Conservation (phyloP, 768 basidiomycete genomes). For the Hypholoma fasciculare region DNA sequence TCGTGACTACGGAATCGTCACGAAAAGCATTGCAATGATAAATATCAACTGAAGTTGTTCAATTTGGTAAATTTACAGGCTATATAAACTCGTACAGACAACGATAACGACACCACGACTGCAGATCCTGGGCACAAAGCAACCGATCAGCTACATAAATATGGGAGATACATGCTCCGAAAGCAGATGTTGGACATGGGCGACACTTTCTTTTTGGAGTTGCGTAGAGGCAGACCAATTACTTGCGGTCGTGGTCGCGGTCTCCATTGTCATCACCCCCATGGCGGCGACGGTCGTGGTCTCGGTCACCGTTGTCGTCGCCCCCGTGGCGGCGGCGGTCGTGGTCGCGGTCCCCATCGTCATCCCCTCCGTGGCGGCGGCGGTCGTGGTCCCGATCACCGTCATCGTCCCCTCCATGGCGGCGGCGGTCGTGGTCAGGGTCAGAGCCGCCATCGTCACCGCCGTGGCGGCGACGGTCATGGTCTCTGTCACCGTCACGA, state of each 20-base stretch:
- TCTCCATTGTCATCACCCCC: neutral
- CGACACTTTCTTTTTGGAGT: neutral
- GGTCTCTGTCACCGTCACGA: slow-evolving; percentile 1
- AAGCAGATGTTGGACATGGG: no score
- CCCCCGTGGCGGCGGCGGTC: slow-evolving; percentile 12
- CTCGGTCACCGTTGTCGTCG: slow-evolving; percentile 2
- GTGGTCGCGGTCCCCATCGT: slow-evolving; percentile 5
- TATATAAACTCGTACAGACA: no score
- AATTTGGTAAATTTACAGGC: no score
- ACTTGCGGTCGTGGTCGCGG: slow-evolving; percentile 3
- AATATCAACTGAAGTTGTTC: no score
- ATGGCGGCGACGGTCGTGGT: neutral
- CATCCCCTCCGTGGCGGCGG: slow-evolving; percentile 12
- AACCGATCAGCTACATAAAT: no score
- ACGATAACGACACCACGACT: no score
- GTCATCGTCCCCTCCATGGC: slow-evolving; percentile 10
- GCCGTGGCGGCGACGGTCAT: neutral
- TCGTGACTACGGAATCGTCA: no score
- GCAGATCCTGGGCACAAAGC: no score
- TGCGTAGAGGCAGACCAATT: neutral
- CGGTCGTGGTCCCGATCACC: slow-evolving; percentile 3
- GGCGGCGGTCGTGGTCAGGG: slow-evolving; percentile 10
- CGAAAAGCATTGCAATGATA: no score
- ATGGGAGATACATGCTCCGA: no score
- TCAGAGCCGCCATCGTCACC: neutral